These are phyloP conservation scores for cucumber (Cucumis sativus) DNA, from an alignment of 306 rosid genomes.

Conservation along the genomic window DNA sequence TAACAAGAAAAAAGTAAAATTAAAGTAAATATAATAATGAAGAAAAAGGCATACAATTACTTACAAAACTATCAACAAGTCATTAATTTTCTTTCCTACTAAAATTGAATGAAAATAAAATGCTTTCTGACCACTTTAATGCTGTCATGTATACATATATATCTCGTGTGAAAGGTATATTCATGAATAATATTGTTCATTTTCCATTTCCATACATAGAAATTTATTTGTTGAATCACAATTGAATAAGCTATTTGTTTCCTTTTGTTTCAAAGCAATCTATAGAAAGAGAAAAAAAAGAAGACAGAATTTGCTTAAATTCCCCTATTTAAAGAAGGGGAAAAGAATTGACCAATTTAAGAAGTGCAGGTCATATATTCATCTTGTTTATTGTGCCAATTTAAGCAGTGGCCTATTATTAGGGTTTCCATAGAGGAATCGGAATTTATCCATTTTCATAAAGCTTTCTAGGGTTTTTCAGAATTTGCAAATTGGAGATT, in stretches of 20 bases:
- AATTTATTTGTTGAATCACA: background rate
- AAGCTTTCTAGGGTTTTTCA: slow-evolving; percentile 4
- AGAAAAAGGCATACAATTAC: background rate
- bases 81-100: background rate
- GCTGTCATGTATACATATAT: background rate
- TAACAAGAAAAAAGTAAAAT: too few relatives aligned
- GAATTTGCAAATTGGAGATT: slow-evolving; percentile 4
- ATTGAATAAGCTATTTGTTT: background rate
- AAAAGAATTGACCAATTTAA: slow-evolving; percentile 3
- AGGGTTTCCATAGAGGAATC: slow-evolving; percentile 23
- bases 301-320: slow-evolving; percentile 14
- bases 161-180: background rate
- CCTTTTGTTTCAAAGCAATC: background rate
- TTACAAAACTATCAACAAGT: background rate
- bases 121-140: background rate
- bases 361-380: slow-evolving; percentile 2
- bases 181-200: background rate
- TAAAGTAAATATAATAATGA: too few relatives aligned
- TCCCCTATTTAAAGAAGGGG: slow-evolving; percentile 16
- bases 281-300: background rate
- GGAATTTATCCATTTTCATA: slow-evolving; percentile 3
- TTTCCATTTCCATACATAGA: background rate
- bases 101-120: background rate
- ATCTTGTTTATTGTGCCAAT: slow-evolving; percentile 28
- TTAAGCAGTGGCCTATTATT: slow-evolving; percentile 26